Conservation (phyloP, 306 rosid genomes). For the Medicago arabica region DNA sequence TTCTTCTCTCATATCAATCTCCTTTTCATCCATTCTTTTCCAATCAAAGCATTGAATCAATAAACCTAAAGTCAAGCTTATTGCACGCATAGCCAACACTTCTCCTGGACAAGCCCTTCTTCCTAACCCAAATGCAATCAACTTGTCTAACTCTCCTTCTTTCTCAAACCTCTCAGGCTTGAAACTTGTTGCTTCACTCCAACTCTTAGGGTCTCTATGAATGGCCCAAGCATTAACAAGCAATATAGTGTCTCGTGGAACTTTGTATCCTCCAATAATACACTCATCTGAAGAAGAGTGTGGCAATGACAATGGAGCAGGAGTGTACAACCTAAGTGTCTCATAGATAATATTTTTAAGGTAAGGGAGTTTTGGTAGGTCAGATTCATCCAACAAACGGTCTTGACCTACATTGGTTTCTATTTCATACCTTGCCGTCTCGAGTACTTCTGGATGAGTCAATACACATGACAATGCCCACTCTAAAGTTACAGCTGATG, state of each 20-base stretch:
- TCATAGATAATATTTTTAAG: slow-evolving; percentile 53
- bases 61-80: slow-evolving; percentile 27
- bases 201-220: slow-evolving; percentile 55
- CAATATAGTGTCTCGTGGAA: slow-evolving; percentile 54
- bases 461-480: slow-evolving; percentile 46
- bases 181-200: slow-evolving; percentile 54
- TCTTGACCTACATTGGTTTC: slow-evolving; percentile 50
- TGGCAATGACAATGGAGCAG: slow-evolving; percentile 56
- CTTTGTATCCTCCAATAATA: slow-evolving; percentile 44
- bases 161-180: slow-evolving; percentile 47
- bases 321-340: slow-evolving; percentile 52
- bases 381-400: slow-evolving; percentile 43
- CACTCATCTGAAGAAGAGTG: slow-evolving; percentile 57
- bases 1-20: slow-evolving; percentile 35
- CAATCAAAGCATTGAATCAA: slow-evolving; percentile 46
- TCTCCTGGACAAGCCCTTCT: slow-evolving; percentile 44
- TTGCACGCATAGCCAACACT: slow-evolving; percentile 35
- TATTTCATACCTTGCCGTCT: slow-evolving; percentile 47
- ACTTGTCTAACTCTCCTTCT: slow-evolving; percentile 35
- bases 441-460: slow-evolving; percentile 43
- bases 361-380: slow-evolving; percentile 54
- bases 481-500: slow-evolving; percentile 56
- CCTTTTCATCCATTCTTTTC: neutral
- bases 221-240: slow-evolving; percentile 64
- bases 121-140: slow-evolving; percentile 38